Conservation (phyloP, 768 basidiomycete genomes). For the Rhodotorula graminis region DNA sequence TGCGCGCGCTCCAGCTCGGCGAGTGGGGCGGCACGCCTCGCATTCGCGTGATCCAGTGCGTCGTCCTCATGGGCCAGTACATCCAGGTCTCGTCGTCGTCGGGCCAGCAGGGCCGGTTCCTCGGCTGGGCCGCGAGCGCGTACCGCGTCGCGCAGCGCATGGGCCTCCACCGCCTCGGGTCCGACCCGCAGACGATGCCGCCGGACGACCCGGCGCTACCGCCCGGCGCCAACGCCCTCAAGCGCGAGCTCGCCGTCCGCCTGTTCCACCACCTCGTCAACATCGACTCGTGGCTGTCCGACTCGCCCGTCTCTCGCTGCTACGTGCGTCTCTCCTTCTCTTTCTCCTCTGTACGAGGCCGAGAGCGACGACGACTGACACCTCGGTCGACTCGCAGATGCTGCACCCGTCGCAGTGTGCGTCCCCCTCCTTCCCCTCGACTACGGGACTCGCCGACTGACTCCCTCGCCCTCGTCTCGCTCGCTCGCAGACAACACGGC, state of each 20-base stretch:
- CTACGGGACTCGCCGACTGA: rapidly evolving
- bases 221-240: slow-evolving; percentile 30
- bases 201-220: slow-evolving; percentile 36
- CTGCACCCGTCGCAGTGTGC: slow-evolving; percentile 34
- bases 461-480: no score
- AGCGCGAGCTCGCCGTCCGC: slow-evolving; percentile 30
- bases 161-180: slow-evolving; percentile 30
- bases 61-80: slow-evolving; percentile 6
- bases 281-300: slow-evolving; percentile 31
- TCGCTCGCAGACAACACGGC: slow-evolving; percentile 31
- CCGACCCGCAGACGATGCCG: slow-evolving; percentile 27
- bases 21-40: slow-evolving; percentile 38
- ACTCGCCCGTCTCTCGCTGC: slow-evolving; percentile 25
- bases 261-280: slow-evolving; percentile 26
- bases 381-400: slow-evolving; percentile 6
- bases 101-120: slow-evolving; percentile 33
- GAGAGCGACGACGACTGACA: no score
- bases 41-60: slow-evolving; percentile 34
- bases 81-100: slow-evolving; percentile 33
- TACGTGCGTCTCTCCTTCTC: slow-evolving; percentile 14
- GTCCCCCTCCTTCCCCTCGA: background rate
- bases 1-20: slow-evolving; percentile 35
- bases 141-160: slow-evolving; percentile 34
- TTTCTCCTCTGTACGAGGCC: background rate
- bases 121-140: slow-evolving; percentile 29